Evolutionary conservation across 805 yeast genomes (phyloP), one percentile per base, ranked within the genome.

Genomic region (Saccharomycopsis olivae): DNA sequence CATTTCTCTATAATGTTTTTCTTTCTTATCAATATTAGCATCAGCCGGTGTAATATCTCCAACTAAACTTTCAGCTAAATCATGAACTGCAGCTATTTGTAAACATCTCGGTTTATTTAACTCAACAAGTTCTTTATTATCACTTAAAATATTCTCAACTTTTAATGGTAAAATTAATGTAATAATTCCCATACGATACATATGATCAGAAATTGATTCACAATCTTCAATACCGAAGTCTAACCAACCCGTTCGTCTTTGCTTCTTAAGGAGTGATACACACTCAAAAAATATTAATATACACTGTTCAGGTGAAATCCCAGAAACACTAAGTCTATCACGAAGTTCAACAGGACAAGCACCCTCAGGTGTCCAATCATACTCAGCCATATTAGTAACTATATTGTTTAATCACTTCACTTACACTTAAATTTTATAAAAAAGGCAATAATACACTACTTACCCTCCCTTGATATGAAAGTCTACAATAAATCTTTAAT

Each of bases 11-110:
- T 80, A 68, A 57, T 83, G 92, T 58, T 89, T 89, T 56, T 89
- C 97, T 13, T 61, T 65, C 56, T 87, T 86, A 35, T 75, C 64
- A 23, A 88, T 73, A 0, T 51, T 44, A 44, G 70, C 54, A 61
- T 87, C 83, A 57, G 73, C 59, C 51, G 98, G 92, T 2, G 95
- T 87, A 37, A 89, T 84, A 57, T 89, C 98, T 24, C 98, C 98
- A 11, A 89, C 97, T 21, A 89, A 63, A 3, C 88, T 59, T 65
- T 89, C 98, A 9, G 97, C 96, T 52, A 89, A 82, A 58, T 89
- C 98, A 64, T 89, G 98, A 24, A 87, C 77, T 30, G 87, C 64
- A 1, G 96, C 87, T 39, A 89, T 87, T 59, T 82, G 80, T 36
- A 78, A 80, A 64, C 96, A 86, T 50, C 73, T 73, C 44, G 71